Base-by-base conservation (phyloP, 305 asterid species). In the Fraxinus velutina region DNA sequence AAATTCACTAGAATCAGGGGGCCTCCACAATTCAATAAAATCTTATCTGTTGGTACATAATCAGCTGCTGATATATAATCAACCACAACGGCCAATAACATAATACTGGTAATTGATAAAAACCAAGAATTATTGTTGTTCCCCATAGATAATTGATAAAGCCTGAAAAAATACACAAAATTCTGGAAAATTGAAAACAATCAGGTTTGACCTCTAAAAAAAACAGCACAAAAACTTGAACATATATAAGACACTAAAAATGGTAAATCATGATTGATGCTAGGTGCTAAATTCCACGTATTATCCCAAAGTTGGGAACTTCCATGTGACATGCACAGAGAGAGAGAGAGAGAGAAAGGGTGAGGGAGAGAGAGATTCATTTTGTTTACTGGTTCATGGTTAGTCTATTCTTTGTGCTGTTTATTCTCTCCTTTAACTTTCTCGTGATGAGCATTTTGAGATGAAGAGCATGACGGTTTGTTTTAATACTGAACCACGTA, bases 21-120 rank as follows among this genome's bases (percentile, higher is more conserved):
- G 19, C 96, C 97, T 39, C 98, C 98, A 74, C 98, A 93, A 85
- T 86, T 94, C 82, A 94, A 64, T 84, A 92, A 89, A 78, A 91
- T 91, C 83, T 86, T 84, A 82, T 94, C 98, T 4, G 94, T 90
- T 4, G 98, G 90, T n/a, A 83, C 87, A 85, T 88, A 94, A 84
- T 92, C 85, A 6, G 89, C 88, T 33, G 95, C 96, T 3, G 88
- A 86, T 15, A 88, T 82, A 24, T 80, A 83, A 52, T 83, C 87
- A 73, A 84, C 52, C 78, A 75, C 85, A 68, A 85, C 22, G 0
- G 75, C 84, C 75, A 90, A 55, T 73, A 68, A 29, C 21, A 91
- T 80, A 77, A 90, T 79, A 64, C 84, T 36, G 36, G 81, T 81
- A 74, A 55, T 70, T 27, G 73, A 70, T 24, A 52, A 13, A 57